These are phyloP conservation scores for Brassica napus DNA, from an alignment of 345 rosid species.

Conservation along the genomic window Da-Ae NC_063451.1:23813501-23814000, in stretches of 20 bases:
- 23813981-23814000: not conserved
- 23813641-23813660: conserved; percentile 31
- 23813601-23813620: not conserved
- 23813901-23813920: not conserved
- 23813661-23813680: conserved; percentile 32
- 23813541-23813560: not conserved
- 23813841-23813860: not conserved
- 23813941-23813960: not conserved
- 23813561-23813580: not conserved
- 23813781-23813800: not conserved
- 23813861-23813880: not conserved
- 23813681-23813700: conserved; percentile 5
- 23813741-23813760: not conserved
- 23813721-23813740: not conserved
- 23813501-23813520: not conserved
- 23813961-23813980: not conserved
- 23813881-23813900: not conserved
- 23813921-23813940: not conserved
- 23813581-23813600: not conserved
- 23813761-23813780: not conserved
- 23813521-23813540: not conserved
- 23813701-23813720: not conserved
- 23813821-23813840: not conserved
- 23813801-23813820: not conserved
- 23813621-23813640: conserved; percentile 30